phyloP scores from a whole-genome alignment of 768 basidiomycete species.

The Termitomyces titanicus region DNA sequence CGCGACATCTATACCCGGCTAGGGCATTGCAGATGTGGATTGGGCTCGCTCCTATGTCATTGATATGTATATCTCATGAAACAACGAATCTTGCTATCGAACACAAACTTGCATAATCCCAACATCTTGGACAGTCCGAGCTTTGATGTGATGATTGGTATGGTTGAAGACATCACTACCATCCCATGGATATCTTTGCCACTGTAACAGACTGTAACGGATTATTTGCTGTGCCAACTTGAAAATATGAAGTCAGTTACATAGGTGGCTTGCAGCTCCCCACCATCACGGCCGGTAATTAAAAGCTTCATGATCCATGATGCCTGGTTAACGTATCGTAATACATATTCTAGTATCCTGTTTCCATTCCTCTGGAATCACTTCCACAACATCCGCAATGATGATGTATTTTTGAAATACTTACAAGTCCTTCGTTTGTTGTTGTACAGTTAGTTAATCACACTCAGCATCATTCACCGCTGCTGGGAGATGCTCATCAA shows the following conservation, averaged over 20 bases:
- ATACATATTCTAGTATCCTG: background rate
- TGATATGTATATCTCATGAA: too few relatives aligned
- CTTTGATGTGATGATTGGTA: too few relatives aligned
- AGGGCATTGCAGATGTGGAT: too few relatives aligned
- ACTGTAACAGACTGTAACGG: too few relatives aligned
- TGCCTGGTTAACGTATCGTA: background rate
- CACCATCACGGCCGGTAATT: background rate
- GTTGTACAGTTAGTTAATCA: background rate
- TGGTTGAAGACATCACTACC: too few relatives aligned
- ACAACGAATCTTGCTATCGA: too few relatives aligned
- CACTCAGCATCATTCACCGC: background rate
- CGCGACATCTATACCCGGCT: too few relatives aligned
- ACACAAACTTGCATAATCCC: too few relatives aligned
- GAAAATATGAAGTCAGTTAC: background rate
- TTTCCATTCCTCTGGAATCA: background rate
- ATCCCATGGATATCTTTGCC: too few relatives aligned
- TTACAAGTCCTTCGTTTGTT: background rate
- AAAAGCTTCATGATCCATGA: background rate
- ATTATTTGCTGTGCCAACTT: background rate
- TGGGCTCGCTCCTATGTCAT: too few relatives aligned
- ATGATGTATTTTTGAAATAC: background rate
- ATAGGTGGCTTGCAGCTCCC: background rate
- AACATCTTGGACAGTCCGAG: too few relatives aligned
- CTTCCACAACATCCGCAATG: background rate
- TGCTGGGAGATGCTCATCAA: slow-evolving; percentile 64